Evolutionary conservation across 1,284 basidiomycete genomes (phyloP), one percentile per base, ranked within the genome.

Genomic region (Apiotrichum sp.): DNA sequence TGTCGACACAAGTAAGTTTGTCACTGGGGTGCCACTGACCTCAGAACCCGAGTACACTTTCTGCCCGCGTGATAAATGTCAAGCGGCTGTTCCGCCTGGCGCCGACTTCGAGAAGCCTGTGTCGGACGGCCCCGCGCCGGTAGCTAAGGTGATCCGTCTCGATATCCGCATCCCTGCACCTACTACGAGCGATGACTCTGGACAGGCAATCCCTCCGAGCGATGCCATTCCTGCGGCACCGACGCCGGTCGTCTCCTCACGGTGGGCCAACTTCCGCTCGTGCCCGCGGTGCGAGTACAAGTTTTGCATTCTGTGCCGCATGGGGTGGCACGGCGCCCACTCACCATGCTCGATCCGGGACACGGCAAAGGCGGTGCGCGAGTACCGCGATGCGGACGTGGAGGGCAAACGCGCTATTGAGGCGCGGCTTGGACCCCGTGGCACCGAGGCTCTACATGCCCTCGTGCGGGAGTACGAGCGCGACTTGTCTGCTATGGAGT

Each of bases 301-400:
- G 1, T 73, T 73, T 61, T 73, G 71, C 65, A 61, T 70, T 11
- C 67, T 69, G 48, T 72, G 72, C 57, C 65, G 66, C 4, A 59
- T 62, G 5, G 66, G 65, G 46, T 72, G 73, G 74, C 74, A 76
- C 55, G 74, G 74, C 13, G 64, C 69, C 1, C 72, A 74, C 44
- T 67, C 68, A 1, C 68, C 67, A 0, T 77, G 75, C 51, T 62
- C 36, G 35, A 50, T 53, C 40, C 31, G n/a, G 31, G 48, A 53
- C 13, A 35, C 35, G 13, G 38, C 35, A 8, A 32, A 31, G 16
- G 40, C 72, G 32, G 65, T 75, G 10, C 52, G 51, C 1, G 68
- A 70, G 44, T 77, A 77, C 61, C 64, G 75, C 0, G 65, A 70
- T 8, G 66, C 60, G 2, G 65, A 63, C 11, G 62, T 60, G 4